A percentile compares a stretch with the other conserved stretches of the same genome.
phyloP scores from a whole-genome alignment of 768 basidiomycete species.

The Cantharellus cinnabarinus region DNA sequence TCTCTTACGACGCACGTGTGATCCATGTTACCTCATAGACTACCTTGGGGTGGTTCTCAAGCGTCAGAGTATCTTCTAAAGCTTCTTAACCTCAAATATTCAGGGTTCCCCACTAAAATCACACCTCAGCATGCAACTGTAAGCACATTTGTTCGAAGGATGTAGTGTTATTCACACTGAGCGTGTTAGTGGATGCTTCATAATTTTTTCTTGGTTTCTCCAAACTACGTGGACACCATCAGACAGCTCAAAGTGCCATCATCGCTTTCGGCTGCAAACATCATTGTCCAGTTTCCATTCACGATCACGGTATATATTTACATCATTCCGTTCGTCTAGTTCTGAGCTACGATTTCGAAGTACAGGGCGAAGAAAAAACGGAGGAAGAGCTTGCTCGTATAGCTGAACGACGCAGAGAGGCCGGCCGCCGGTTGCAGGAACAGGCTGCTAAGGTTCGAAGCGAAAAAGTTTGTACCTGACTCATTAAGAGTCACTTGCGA shows the following conservation, averaged over 20 bases:
- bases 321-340: background rate
- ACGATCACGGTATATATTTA: slow-evolving; percentile 18
- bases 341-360: background rate
- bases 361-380: slow-evolving; percentile 50
- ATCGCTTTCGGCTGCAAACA: slow-evolving; percentile 40
- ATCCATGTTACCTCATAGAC: slow-evolving; percentile 27
- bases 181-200: slow-evolving; percentile 67
- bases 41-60: slow-evolving; percentile 86
- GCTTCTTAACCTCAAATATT: slow-evolving; percentile 87
- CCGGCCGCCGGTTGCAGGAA: slow-evolving; percentile 77
- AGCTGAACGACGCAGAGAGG: slow-evolving; percentile 65
- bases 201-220: slow-evolving; percentile 64
- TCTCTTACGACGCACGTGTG: background rate
- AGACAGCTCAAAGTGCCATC: slow-evolving; percentile 44
- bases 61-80: slow-evolving; percentile 83
- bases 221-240: slow-evolving; percentile 54
- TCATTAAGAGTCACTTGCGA: background rate
- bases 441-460: slow-evolving; percentile 64
- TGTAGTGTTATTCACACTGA: background rate
- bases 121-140: slow-evolving; percentile 61
- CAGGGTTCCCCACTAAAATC: slow-evolving; percentile 74
- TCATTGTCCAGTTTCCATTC: slow-evolving; percentile 79
- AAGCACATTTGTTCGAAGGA: slow-evolving; percentile 11
- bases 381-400: slow-evolving; percentile 71
- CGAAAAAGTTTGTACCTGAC: slow-evolving; percentile 44